Evolutionary conservation across 768 basidiomycete genomes (phyloP).

Genomic region (Pleurotus ostreatus): DNA sequence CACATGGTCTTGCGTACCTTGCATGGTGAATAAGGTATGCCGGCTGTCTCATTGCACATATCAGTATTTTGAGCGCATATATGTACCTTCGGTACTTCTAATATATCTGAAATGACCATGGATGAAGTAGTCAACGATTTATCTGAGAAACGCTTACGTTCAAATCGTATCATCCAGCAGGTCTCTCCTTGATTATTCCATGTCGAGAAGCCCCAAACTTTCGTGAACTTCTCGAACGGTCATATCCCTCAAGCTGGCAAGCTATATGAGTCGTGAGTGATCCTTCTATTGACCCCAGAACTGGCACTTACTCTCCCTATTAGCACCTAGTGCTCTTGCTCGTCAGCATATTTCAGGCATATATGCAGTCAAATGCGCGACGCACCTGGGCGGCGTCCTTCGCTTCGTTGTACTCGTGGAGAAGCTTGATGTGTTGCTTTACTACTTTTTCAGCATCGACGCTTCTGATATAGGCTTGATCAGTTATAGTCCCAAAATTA

Average conservation of each 20-base stretch:
- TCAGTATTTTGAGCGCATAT: no score
- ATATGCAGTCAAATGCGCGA: background rate
- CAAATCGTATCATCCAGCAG: conserved; percentile 35
- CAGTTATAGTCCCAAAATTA: background rate
- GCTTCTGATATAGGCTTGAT: conserved; percentile 22
- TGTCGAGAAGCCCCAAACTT: conserved; percentile 50
- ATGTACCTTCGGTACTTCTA: no score
- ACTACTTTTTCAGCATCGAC: conserved; percentile 57
- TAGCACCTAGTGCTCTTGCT: conserved; percentile 46
- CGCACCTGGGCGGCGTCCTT: conserved; percentile 81
- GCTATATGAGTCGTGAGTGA: conserved; percentile 31
- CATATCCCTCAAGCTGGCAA: conserved; percentile 65
- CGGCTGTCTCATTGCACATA: no score
- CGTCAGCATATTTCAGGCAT: no score
- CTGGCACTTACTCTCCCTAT: conserved; percentile 60
- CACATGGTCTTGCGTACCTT: no score
- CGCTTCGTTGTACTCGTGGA: conserved; percentile 77
- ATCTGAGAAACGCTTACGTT: no score
- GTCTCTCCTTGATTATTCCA: conserved; percentile 26
- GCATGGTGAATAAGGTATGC: no score
- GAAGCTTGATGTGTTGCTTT: conserved; percentile 62
- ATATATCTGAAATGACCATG: no score
- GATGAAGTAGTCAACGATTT: no score
- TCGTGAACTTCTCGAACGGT: conserved; percentile 74
- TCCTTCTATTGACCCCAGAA: no score